Percentiles rank a stretch among this genome's conserved stretches.
These are phyloP conservation scores for Bauhinia variegata DNA, from an alignment of 306 rosid genomes.

Conservation along the genomic window DNA sequence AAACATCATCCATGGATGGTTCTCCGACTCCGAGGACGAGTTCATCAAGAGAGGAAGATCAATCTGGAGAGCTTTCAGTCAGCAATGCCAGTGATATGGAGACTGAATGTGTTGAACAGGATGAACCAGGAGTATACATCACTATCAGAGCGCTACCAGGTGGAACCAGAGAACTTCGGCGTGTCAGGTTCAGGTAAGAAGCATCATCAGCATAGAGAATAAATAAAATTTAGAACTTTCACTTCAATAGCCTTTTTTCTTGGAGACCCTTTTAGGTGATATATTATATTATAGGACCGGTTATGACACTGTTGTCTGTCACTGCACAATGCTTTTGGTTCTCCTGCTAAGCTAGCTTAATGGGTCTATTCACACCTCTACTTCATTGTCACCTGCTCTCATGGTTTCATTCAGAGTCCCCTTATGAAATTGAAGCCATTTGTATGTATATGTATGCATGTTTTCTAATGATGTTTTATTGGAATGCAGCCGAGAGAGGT, in stretches of 20 bases:
- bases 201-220: constrained; percentile 21
- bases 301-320: neutral
- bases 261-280: neutral
- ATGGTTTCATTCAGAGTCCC: neutral
- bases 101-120: constrained; percentile 97
- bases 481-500: constrained; percentile 76
- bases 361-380: neutral
- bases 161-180: constrained; percentile 85
- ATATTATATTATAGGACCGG: too few relatives aligned
- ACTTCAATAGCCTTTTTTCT: neutral
- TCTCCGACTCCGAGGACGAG: constrained; percentile 81
- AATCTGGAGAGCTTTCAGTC: constrained; percentile 79
- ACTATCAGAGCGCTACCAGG: constrained; percentile 83
- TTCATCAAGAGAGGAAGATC: constrained; percentile 78
- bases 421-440: neutral
- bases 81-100: constrained; percentile 98
- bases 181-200: constrained; percentile 87
- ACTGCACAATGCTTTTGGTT: neutral
- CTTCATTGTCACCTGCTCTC: too few relatives aligned
- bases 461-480: neutral
- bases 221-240: neutral
- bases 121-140: constrained; percentile 97
- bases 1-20: constrained; percentile 78
- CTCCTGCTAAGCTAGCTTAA: too few relatives aligned
- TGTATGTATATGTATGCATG: constrained; percentile 2